Percentiles rank a stretch among this genome's conserved stretches.
Conservation (phyloP, 176 grass and related monocot species). For the Aegilops umbellulata region DNA sequence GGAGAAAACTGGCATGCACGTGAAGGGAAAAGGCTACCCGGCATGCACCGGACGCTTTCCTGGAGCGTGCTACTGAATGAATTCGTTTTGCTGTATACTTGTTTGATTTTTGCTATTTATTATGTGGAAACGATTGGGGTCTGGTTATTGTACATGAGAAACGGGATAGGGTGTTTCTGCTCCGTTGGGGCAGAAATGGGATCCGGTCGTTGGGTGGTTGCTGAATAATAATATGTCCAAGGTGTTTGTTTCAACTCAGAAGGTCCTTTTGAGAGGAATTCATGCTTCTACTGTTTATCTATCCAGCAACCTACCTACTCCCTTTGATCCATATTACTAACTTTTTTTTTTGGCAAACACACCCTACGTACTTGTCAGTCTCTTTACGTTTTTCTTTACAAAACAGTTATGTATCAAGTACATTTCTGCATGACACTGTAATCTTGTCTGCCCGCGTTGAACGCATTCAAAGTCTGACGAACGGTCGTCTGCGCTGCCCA, state of each 20-base stretch:
- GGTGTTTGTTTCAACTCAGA: not conserved
- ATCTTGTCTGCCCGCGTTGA: too few relatives aligned
- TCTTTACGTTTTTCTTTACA: too few relatives aligned
- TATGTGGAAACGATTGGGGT: not conserved
- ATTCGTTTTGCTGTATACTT: conserved; percentile 18
- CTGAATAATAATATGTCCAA: conserved; percentile 3
- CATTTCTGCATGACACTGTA: too few relatives aligned
- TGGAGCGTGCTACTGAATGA: not conserved
- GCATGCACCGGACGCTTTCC: not conserved
- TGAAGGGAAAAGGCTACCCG: not conserved
- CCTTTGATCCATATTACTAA: too few relatives aligned
- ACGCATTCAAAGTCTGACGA: not conserved
- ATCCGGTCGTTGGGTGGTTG: conserved; percentile 14
- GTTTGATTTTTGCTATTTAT: conserved; percentile 25
- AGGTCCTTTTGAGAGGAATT: not conserved
- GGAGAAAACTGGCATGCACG: not conserved
- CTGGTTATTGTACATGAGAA: conserved; percentile 29
- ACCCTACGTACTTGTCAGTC: not conserved
- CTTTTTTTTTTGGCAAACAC: too few relatives aligned
- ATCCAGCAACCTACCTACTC: not conserved
- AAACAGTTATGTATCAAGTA: too few relatives aligned
- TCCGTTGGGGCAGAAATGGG: not conserved
- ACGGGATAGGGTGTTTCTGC: not conserved
- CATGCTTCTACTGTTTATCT: not conserved
- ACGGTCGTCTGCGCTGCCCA: not conserved